Percentiles rank a stretch among this genome's conserved stretches.
phyloP scores from a whole-genome alignment of 179 eudicot genomes.

The Pouteria campechiana region DNA sequence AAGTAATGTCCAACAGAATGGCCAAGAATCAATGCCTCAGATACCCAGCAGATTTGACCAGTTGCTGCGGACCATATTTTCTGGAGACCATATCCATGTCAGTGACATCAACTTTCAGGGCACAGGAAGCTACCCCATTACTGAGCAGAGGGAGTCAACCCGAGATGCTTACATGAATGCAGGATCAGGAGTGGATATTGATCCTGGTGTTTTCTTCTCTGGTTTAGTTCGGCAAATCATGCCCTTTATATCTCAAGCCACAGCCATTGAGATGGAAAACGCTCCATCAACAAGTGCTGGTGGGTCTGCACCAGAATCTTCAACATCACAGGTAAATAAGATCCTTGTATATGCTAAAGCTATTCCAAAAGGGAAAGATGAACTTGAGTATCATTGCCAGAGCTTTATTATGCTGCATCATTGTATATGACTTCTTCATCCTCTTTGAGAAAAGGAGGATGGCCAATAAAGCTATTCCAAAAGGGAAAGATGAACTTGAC shows the following conservation, averaged over 20 bases:
- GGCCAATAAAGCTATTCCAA: neutral
- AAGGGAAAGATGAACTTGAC: neutral
- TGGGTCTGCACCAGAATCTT: conserved; percentile 2
- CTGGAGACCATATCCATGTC: conserved; percentile 13
- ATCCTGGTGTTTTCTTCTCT: conserved; percentile 31
- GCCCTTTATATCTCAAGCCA: conserved; percentile 28
- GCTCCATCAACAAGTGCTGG: conserved; percentile 8
- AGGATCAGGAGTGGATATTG: conserved; percentile 11
- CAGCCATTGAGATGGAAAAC: conserved; percentile 3
- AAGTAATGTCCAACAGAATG: conserved; percentile 11
- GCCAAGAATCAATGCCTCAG: conserved; percentile 16
- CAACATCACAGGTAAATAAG: conserved; percentile 15
- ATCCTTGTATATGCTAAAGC: neutral
- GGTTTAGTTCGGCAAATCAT: conserved; percentile 34
- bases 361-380: neutral
- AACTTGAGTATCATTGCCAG: too few species aligned
- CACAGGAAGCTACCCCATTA: conserved; percentile 3
- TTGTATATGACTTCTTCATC: too few species aligned
- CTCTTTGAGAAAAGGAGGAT: too few species aligned
- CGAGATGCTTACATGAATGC: conserved; percentile 10
- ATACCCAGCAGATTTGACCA: conserved; percentile 23
- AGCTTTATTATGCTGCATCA: too few species aligned
- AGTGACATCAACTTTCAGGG: conserved; percentile 9
- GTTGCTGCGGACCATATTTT: conserved; percentile 26
- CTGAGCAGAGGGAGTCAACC: conserved; percentile 3